Evolutionary conservation across 2,329 filamentous ascomycete genomes (phyloP).

Genomic region (Monilinia laxa): DNA sequence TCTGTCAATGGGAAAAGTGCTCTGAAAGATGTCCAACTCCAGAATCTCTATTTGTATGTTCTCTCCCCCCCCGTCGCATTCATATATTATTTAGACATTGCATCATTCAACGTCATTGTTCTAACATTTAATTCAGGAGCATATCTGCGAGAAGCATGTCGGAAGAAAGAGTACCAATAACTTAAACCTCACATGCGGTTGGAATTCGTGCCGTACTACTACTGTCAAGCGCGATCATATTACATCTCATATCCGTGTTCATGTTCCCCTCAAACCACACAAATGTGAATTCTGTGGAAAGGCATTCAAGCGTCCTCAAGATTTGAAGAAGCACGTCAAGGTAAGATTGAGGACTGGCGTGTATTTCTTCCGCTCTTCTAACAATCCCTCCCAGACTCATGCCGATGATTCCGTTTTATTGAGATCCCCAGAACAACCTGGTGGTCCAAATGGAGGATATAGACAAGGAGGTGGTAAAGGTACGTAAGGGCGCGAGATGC

Average conservation of each 20-base stretch:
- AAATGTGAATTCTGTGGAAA: constrained; percentile 99
- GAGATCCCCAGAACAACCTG: constrained; percentile 39
- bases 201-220: constrained; percentile 93
- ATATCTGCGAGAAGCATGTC: constrained; percentile 97
- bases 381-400: constrained; percentile 61
- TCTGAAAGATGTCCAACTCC: constrained; percentile 43
- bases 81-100: neutral
- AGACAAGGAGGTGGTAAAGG: constrained; percentile 47
- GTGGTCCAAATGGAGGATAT: constrained; percentile 46
- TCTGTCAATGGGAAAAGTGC: constrained; percentile 46
- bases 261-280: constrained; percentile 98
- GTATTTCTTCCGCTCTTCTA: constrained; percentile 1
- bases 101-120: neutral
- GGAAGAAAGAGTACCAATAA: constrained; percentile 99
- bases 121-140: constrained; percentile 56
- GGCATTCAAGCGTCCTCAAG: constrained; percentile 97
- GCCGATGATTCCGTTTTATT: constrained; percentile 85
- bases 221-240: constrained; percentile 99
- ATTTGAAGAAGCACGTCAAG: constrained; percentile 99
- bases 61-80: neutral
- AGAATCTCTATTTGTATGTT: constrained; percentile 45
- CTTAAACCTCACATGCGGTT: constrained; percentile 93
- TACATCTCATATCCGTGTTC: constrained; percentile 96
- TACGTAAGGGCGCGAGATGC: constrained; percentile 36
- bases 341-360: constrained; percentile 41